Conservation (phyloP, 768 basidiomycete genomes). For the Heimioporus sp. region DNA sequence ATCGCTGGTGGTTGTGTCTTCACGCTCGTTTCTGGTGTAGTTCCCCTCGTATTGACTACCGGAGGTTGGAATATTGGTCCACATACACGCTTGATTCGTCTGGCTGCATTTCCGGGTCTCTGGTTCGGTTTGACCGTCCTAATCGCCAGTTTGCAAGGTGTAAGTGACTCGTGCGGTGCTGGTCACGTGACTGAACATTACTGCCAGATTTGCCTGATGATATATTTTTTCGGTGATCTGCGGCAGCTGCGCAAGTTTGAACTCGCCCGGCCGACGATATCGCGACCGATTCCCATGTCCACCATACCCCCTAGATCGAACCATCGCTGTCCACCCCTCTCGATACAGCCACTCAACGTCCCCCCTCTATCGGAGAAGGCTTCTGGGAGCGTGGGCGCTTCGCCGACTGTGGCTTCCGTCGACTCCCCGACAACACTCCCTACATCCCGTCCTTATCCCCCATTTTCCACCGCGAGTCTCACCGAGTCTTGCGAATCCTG, state of each 20-base stretch:
- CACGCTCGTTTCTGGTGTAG: conserved; percentile 44
- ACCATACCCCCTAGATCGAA: conserved; percentile 2
- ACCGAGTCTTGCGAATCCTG: conserved; percentile 18
- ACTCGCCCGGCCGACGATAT: conserved; percentile 66
- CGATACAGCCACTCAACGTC: conserved; percentile 6
- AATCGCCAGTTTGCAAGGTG: conserved; percentile 63
- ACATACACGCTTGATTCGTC: conserved; percentile 50
- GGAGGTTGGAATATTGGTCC: conserved; percentile 34
- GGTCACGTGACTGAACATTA: background rate
- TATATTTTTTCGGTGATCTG: conserved; percentile 79
- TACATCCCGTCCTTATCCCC: background rate
- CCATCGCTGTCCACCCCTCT: background rate
- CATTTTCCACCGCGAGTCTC: conserved; percentile 7
- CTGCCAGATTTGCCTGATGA: conserved; percentile 57
- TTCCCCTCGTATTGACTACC: conserved; percentile 50
- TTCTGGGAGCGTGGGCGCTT: background rate
- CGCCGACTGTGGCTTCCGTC: conserved; percentile 1
- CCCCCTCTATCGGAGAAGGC: conserved; percentile 6
- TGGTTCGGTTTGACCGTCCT: conserved; percentile 68
- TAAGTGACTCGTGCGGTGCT: conserved; percentile 28
- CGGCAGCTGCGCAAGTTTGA: conserved; percentile 78
- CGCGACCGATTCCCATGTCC: conserved; percentile 35
- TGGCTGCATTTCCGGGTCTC: conserved; percentile 61
- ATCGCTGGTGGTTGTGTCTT: conserved; percentile 59
- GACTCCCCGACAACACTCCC: conserved; percentile 13